Percentiles rank a stretch among this genome's conserved stretches.
Evolutionary conservation across 1,284 basidiomycete genomes (phyloP).

Genomic region (Dichomitus squalens): DNA sequence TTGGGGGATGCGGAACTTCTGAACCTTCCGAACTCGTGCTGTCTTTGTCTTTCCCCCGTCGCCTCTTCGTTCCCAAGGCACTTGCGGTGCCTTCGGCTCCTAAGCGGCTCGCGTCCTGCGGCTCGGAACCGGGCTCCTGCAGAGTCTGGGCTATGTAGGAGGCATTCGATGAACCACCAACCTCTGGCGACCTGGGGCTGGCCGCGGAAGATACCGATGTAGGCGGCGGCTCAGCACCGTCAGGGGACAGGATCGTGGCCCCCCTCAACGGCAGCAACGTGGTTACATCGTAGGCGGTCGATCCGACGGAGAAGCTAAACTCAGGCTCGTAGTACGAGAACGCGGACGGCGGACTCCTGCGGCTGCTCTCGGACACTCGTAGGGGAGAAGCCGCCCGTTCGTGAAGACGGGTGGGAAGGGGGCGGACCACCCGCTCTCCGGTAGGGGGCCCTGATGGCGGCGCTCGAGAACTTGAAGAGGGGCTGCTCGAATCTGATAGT

Average conservation of each 20-base stretch:
- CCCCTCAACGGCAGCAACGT: slow-evolving; percentile 17
- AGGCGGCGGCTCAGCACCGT: not conserved
- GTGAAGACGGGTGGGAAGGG: not conserved
- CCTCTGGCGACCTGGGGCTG: not conserved
- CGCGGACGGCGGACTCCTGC: slow-evolving; percentile 14
- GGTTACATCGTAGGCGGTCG: slow-evolving; percentile 23
- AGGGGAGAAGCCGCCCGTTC: slow-evolving; percentile 11
- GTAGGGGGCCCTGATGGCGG: slow-evolving; percentile 3
- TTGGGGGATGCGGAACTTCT: slow-evolving; percentile 28
- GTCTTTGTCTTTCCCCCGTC: slow-evolving; percentile 14
- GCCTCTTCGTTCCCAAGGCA: slow-evolving; percentile 4
- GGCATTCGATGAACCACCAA: not conserved
- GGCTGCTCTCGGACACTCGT: slow-evolving; percentile 7
- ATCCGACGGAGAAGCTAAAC: slow-evolving; percentile 18
- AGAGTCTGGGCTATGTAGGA: not conserved
- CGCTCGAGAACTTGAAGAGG: slow-evolving; percentile 11
- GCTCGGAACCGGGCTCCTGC: not conserved
- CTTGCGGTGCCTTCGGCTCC: not conserved
- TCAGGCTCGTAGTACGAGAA: slow-evolving; percentile 3
- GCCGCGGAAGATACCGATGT: not conserved
- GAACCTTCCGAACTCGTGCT: slow-evolving; percentile 22
- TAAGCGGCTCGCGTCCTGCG: not conserved
- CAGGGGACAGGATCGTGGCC: slow-evolving; percentile 14
- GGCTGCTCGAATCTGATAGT: slow-evolving; percentile 9
- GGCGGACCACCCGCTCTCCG: slow-evolving; percentile 9